These are phyloP conservation scores for Gracilariopsis chorda DNA, from an alignment of 23 red algal genomes.

Conservation along the genomic window DNA sequence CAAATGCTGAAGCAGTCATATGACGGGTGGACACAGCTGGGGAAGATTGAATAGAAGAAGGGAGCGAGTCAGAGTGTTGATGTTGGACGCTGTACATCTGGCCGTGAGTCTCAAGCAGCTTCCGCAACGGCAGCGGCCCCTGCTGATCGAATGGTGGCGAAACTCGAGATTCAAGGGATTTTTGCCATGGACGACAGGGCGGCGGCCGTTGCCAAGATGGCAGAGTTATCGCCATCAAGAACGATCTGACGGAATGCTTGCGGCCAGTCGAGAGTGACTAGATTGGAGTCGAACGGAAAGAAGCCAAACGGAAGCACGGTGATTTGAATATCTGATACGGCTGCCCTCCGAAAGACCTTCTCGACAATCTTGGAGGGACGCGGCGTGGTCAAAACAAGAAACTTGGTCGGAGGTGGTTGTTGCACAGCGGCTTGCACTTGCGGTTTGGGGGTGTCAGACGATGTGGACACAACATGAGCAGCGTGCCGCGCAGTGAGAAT, in stretches of 20 bases:
- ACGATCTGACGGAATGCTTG: conserved; percentile 61
- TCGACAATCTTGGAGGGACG: conserved; percentile 55
- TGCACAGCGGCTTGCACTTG: neutral
- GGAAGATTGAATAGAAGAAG: conserved; percentile 5
- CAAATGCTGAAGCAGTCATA: conserved; percentile 10
- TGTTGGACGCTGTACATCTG: conserved; percentile 12
- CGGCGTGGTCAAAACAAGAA: conserved; percentile 54
- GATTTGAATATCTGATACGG: conserved; percentile 14
- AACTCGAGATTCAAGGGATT: conserved; percentile 25
- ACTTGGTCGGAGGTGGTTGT: conserved; percentile 11
- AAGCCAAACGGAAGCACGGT: conserved; percentile 67
- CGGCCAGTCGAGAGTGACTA: conserved; percentile 73
- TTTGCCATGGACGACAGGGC: conserved; percentile 45
- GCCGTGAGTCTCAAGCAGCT: conserved; percentile 46
- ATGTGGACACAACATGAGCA: neutral
- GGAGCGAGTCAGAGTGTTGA: neutral
- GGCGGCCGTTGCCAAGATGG: conserved; percentile 46
- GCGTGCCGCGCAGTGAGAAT: neutral
- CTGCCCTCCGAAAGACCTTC: conserved; percentile 19
- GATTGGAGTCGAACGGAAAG: conserved; percentile 66
- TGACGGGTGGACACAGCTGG: neutral
- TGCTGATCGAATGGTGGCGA: conserved; percentile 52
- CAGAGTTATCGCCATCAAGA: conserved; percentile 59
- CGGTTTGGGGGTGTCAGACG: neutral
- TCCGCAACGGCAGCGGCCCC: conserved; percentile 50